Conservation (phyloP, 2,329 filamentous ascomycete genomes). For the Dichotomopilus funicola region DNA sequence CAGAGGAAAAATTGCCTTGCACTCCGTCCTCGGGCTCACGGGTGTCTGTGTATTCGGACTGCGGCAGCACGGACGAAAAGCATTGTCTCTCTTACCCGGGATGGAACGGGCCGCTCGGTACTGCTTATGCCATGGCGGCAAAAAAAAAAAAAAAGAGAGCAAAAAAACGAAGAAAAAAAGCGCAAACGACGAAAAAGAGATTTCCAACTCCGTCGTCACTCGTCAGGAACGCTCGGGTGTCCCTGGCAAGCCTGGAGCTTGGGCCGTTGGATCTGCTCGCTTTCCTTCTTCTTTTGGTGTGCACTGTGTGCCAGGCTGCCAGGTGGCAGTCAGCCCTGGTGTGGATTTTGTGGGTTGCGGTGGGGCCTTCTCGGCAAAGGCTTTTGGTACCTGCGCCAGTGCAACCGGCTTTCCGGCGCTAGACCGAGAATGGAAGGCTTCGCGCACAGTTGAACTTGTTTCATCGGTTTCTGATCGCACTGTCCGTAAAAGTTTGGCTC, state of each 20-base stretch:
- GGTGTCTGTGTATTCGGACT: too few relatives aligned
- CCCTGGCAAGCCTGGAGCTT: neutral
- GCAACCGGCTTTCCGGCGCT: neutral
- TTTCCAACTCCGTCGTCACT: too few relatives aligned
- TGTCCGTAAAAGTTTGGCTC: neutral
- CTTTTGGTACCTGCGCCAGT: conserved; percentile 9
- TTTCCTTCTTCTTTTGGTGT: too few relatives aligned
- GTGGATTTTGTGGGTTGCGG: neutral
- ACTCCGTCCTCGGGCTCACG: too few relatives aligned
- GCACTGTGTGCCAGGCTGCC: neutral
- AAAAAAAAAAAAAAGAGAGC: too few relatives aligned
- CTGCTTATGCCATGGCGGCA: too few relatives aligned
- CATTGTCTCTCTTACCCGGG: too few relatives aligned
- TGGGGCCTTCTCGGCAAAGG: conserved; percentile 7
- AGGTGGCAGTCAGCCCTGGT: conserved; percentile 1
- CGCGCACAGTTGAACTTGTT: conserved; percentile 1
- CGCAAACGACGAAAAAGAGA: too few relatives aligned
- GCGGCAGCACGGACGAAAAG: too few relatives aligned
- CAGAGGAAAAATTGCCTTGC: too few relatives aligned
- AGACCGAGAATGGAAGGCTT: neutral
- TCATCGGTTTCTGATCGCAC: neutral
- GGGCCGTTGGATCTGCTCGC: conserved; percentile 8
- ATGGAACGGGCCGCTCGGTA: too few relatives aligned
- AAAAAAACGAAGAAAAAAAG: too few relatives aligned
- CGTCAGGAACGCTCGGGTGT: neutral